Conservation (phyloP, 177 flowering plant species). For the Telopea speciosissima region DNA sequence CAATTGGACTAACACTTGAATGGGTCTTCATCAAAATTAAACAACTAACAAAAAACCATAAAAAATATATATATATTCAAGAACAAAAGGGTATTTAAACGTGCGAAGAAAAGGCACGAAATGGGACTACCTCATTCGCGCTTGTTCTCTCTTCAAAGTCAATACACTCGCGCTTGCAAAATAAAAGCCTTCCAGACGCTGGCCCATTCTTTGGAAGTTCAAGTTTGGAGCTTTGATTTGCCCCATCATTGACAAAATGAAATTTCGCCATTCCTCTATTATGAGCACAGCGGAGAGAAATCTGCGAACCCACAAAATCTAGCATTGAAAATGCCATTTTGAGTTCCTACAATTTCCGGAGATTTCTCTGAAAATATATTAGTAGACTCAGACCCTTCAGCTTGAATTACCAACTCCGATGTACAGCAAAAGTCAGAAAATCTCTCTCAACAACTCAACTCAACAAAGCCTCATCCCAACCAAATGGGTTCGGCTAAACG, state of each 20-base stretch:
- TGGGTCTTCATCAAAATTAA: background rate
- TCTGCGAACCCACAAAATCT: slow-evolving; percentile 23
- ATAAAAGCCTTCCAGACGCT: slow-evolving; percentile 12
- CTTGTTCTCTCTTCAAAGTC: slow-evolving; percentile 63
- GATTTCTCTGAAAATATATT: too few species aligned
- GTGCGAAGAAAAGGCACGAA: background rate
- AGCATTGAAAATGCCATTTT: slow-evolving; percentile 28
- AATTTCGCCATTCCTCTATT: slow-evolving; percentile 14
- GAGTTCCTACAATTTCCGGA: slow-evolving; percentile 2
- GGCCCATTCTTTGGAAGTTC: slow-evolving; percentile 17
- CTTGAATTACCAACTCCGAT: background rate
- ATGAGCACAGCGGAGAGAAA: slow-evolving; percentile 6
- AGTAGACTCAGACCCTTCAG: too few species aligned
- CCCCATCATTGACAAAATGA: slow-evolving; percentile 15
- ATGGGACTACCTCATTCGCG: slow-evolving; percentile 56
- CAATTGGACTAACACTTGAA: background rate
- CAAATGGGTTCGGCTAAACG: too few species aligned
- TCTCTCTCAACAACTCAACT: background rate
- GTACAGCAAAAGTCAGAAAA: too few species aligned
- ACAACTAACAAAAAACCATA: background rate
- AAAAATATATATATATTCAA: background rate
- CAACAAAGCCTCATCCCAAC: background rate
- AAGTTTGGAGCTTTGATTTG: slow-evolving; percentile 9
- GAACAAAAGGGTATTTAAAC: background rate
- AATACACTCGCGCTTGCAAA: slow-evolving; percentile 28